Evolutionary conservation across 768 basidiomycete species (phyloP).

Genomic region (Atractiella rhizophila): DNA sequence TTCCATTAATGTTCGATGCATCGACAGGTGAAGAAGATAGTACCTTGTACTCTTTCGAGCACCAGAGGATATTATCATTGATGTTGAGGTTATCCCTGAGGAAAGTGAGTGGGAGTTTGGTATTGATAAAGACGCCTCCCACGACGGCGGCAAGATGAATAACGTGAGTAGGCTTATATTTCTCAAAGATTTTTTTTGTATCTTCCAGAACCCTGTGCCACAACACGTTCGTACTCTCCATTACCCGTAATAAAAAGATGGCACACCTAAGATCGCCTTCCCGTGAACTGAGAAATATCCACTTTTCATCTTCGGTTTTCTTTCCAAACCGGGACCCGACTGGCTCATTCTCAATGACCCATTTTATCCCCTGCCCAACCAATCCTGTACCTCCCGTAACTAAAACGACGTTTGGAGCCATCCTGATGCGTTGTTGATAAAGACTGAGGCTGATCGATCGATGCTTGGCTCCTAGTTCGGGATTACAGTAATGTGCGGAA

Average conservation of each 20-base stretch:
- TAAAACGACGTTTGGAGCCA: no score
- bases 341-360: conserved; percentile 52
- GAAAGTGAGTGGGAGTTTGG: conserved; percentile 86
- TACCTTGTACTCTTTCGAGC: conserved; percentile 38
- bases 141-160: conserved; percentile 90
- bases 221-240: no score
- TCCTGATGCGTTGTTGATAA: conserved; percentile 20
- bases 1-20: neutral
- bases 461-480: no score
- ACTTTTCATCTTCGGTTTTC: conserved; percentile 45
- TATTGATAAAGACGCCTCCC: conserved; percentile 83
- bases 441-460: neutral
- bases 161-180: conserved; percentile 82
- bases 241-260: neutral
- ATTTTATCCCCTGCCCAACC: conserved; percentile 59
- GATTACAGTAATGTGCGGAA: no score
- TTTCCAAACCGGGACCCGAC: conserved; percentile 48
- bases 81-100: conserved; percentile 82
- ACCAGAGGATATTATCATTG: conserved; percentile 76
- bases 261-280: conserved; percentile 65
- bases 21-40: neutral
- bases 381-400: conserved; percentile 69
- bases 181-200: conserved; percentile 51
- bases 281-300: conserved; percentile 55
- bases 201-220: conserved; percentile 43